Conservation (phyloP, 73 alveolate species). For the Tetrahymena thermophila region DNA sequence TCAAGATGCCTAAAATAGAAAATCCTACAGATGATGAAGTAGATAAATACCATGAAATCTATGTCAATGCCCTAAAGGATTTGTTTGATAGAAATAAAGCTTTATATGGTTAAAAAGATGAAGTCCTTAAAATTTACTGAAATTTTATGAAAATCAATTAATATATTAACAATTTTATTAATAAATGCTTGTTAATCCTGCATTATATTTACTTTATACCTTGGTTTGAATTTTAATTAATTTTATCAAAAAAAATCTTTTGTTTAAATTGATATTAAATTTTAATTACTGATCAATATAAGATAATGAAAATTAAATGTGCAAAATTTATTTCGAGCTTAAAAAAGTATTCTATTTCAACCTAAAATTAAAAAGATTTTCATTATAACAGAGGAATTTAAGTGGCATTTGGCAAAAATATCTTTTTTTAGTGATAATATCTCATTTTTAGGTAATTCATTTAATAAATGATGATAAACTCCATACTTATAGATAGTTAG, state of each 20-base stretch:
- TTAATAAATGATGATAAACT: background rate
- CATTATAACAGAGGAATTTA: too few relatives aligned
- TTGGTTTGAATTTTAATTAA: background rate
- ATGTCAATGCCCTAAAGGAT: conserved; percentile 16
- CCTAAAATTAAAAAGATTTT: too few relatives aligned
- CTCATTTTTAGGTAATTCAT: background rate
- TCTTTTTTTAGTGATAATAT: background rate
- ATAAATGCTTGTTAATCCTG: background rate
- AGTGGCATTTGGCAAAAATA: too few relatives aligned
- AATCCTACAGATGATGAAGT: conserved; percentile 33
- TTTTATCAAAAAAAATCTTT: too few relatives aligned
- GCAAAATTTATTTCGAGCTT: too few relatives aligned
- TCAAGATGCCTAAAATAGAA: conserved; percentile 12
- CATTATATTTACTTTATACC: background rate
- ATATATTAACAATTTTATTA: too few relatives aligned
- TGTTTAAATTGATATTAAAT: too few relatives aligned
- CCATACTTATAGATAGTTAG: too few relatives aligned
- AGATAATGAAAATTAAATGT: too few relatives aligned
- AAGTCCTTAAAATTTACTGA: background rate
- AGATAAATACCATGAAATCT: conserved; percentile 20
- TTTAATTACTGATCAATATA: too few relatives aligned
- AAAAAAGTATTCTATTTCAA: too few relatives aligned
- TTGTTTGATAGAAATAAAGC: conserved; percentile 19
- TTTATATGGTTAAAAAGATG: conserved; percentile 12
- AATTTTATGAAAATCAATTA: background rate